A percentile compares a stretch with the other conserved stretches of the same genome.
Conservation (phyloP, 2,329 filamentous ascomycete genomes). For the Arthroderma sp. region DNA sequence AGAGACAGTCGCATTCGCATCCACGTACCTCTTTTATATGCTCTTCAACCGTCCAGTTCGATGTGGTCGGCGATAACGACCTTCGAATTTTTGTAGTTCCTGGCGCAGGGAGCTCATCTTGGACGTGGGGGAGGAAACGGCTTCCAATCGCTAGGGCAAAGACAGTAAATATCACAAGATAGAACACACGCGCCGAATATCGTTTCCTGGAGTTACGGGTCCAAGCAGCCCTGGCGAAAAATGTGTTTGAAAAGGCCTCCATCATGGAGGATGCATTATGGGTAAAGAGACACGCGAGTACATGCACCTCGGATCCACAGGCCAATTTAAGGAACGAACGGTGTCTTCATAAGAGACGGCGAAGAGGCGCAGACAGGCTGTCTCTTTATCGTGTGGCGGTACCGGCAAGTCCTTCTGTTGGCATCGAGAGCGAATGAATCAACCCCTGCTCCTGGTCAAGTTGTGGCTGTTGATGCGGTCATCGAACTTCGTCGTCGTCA, state of each 20-base stretch:
- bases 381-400: not conserved
- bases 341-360: not conserved
- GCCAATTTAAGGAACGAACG: not conserved
- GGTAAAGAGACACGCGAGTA: not conserved
- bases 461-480: not conserved
- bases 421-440: not conserved
- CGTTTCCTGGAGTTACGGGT: conserved; percentile 18
- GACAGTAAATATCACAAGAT: conserved; percentile 33
- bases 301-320: not conserved
- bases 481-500: not conserved
- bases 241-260: conserved; percentile 7
- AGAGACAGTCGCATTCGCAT: not conserved
- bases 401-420: not conserved
- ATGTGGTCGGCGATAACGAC: not conserved
- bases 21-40: not conserved
- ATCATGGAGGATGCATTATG: conserved; percentile 10
- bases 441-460: no score
- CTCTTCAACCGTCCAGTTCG: not conserved
- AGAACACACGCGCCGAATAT: conserved; percentile 38
- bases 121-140: conserved; percentile 14
- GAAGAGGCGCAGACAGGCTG: not conserved
- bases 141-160: conserved; percentile 24
- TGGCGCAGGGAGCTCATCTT: not conserved
- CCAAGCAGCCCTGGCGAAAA: not conserved
- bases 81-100: not conserved